Evolutionary conservation across 2,329 filamentous ascomycete genomes (phyloP), one percentile per base, ranked within the genome.

Genomic region (Thelonectria blattea): DNA sequence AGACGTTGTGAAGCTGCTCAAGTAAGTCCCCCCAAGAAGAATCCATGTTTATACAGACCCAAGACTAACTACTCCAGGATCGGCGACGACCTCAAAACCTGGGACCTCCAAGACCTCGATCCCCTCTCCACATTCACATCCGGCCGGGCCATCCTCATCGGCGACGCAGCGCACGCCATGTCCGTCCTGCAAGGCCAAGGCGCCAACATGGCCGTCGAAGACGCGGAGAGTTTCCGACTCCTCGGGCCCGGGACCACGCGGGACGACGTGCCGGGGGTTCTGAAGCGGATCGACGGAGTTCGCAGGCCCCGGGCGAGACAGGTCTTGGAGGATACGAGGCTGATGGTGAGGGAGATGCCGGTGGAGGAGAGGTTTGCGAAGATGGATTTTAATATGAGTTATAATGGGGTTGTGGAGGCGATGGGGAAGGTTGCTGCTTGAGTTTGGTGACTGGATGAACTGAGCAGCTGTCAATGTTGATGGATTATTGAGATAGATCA

Each of bases 371-470:
- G 45, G 11, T 54, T 59, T 18, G 24, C 55, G n/a, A 62, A 34
- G 46, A 55, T 54, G 50, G 60, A 54, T n/a, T 62, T 50, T 42
- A 48, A 59, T 39, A 54, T 54, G 56, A 50, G 51, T 27, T 54
- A 59, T 10, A 59, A 50, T 50, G 51, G 51, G 10, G 51, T 58
- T 2, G 22, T 32, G 17, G 42, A 52, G 24, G 56, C 56, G 15
- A 53, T 46, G 9, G 41, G 27, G 18, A 53, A 48, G 43, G 34
- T 18, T 27, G 43, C 34, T 42, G 34, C 37, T 46, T 34, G 34
- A 56, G 5, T 22, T 52, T 4, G 14, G 12, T 14, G 22, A 17
- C 14, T 32, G 46, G 4, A 30, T 30, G 27, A 30, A 30, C 7
- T 24, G 22, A 18, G n/a, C n/a, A n/a, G n/a, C n/a, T n/a, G n/a